Base-by-base conservation (phyloP, 768 basidiomycete species). In the Naganishia friedmannii region DNA sequence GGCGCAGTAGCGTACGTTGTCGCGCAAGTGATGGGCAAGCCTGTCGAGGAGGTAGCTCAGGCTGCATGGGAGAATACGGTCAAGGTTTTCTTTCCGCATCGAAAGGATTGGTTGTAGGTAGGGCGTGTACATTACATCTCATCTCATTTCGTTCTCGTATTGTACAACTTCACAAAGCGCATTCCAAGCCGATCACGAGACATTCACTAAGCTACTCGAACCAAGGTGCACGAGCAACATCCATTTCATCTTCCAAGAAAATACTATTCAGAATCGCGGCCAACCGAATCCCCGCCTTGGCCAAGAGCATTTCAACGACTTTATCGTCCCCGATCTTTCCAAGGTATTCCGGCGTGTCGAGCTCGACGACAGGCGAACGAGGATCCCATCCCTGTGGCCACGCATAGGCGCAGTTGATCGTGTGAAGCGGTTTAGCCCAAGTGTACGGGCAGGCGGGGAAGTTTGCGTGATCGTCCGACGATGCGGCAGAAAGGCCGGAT, bases 241-340 rank as follows among this genome's bases (percentile, higher is more conserved):
- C 39, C 4, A 17, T 23, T 9, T 70, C 74, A 31, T 70, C 70
- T 1, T 73, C 67, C 37, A 69, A 82, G 71, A 91, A 90, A 17
- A 93, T 82, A 76, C 85, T 87, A 75, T 96, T 96, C 73, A 97
- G 81, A 13, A 90, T 80, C 0, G 87, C 91, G 0, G 93, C 94
- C 29, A 95, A 87, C 28, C 94, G 85, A 34, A 95, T 82, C 0
- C 93, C 94, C 0, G 83, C 93, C 83, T 89, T 89, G 0, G 90
- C 89, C 46, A 98, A 82, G 73, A 96, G 77, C 81, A 87, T 87
- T 84, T 96, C 93, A 1, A 98, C 74, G 42, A 93, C 81, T 85
- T 88, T 87, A 70, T 86, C 82, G 28, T 87, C 81, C 70, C 83
- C 84, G 73, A 98, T 87, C 46, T 82, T 81, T 0, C 90, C 91